Conservation (phyloP, 2,329 filamentous ascomycete species). For the Colletotrichum acutatum region DNA sequence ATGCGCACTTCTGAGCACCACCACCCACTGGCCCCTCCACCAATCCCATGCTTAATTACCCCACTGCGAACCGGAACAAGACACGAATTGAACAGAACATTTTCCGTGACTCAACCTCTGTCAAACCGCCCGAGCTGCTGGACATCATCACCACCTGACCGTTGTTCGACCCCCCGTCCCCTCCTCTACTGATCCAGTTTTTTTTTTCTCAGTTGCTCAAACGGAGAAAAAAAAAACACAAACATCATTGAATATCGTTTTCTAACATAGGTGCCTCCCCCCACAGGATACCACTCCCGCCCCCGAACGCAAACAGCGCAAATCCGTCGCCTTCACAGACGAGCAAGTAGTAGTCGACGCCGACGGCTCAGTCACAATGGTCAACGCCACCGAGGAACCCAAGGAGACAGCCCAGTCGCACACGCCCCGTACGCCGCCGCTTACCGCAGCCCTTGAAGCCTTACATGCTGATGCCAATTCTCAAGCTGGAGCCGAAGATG, state of each 20-base stretch:
- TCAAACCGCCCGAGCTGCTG: neutral
- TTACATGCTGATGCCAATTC: constrained; percentile 62
- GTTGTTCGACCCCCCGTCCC: constrained; percentile 20
- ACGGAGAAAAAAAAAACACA: neutral
- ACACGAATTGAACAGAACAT: constrained; percentile 31
- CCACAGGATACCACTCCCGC: constrained; percentile 37
- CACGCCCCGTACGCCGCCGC: constrained; percentile 73
- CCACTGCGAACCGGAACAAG: constrained; percentile 29
- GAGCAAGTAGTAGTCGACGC: constrained; percentile 88
- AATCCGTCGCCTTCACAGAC: constrained; percentile 94
- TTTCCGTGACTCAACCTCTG: constrained; percentile 31
- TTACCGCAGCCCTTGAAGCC: constrained; percentile 64
- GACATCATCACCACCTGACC: constrained; percentile 7
- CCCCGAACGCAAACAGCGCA: constrained; percentile 78
- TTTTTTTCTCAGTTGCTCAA: neutral
- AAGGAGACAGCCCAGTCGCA: constrained; percentile 87
- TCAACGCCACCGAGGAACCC: constrained; percentile 77
- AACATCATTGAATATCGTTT: neutral
- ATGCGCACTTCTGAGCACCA: constrained; percentile 29
- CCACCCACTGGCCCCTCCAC: constrained; percentile 31
- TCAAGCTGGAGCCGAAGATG: constrained; percentile 52
- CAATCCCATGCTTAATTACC: constrained; percentile 32
- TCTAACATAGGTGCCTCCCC: constrained; percentile 21
- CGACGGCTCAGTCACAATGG: constrained; percentile 86
- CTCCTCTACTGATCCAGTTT: neutral